phyloP scores from a whole-genome alignment of 176 grass and related monocot species.

The Cenchrus purpureus region DNA sequence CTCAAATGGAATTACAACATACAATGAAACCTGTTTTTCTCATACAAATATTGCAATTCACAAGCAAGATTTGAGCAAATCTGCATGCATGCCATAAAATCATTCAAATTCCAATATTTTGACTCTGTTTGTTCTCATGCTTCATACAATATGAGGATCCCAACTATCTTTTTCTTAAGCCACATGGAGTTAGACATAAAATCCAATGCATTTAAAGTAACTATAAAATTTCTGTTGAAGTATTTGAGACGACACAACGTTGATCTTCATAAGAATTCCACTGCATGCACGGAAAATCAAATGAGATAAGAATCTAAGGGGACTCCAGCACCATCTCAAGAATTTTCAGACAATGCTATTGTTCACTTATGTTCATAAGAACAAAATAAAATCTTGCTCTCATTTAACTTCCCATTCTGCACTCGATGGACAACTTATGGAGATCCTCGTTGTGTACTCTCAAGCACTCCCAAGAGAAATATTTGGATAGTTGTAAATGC shows the following conservation, averaged over 20 bases:
- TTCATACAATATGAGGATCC: slow-evolving; percentile 1
- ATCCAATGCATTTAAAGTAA: slow-evolving; percentile 7
- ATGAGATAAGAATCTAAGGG: neutral
- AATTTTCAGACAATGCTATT: neutral
- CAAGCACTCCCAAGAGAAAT: slow-evolving; percentile 12
- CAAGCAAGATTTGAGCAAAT: no score
- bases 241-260: neutral
- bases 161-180: neutral
- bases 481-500: neutral
- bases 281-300: neutral
- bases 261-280: neutral
- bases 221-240: neutral
- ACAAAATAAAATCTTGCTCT: neutral
- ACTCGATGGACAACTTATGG: neutral
- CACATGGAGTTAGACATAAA: neutral
- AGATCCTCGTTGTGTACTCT: slow-evolving; percentile 22
- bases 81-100: neutral
- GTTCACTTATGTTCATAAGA: neutral
- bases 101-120: neutral
- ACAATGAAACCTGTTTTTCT: neutral
- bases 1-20: neutral
- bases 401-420: neutral
- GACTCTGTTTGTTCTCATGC: neutral
- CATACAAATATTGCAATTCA: no score
- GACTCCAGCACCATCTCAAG: neutral